These are phyloP conservation scores for Mycocentrospora acerina DNA, from an alignment of 2,329 filamentous ascomycete genomes.

Conservation along the genomic window DNA sequence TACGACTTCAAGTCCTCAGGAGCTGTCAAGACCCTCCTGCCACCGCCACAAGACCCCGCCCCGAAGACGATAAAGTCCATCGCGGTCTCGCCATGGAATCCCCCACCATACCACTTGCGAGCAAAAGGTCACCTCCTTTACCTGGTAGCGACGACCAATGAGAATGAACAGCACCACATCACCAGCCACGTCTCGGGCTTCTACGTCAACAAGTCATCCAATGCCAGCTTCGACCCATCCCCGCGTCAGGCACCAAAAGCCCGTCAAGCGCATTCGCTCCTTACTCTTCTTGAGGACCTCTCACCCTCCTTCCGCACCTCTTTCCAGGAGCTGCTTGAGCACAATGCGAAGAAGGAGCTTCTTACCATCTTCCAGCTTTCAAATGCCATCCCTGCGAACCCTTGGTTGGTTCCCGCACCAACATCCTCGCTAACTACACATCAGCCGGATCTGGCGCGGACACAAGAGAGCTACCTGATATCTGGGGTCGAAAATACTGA, in stretches of 20 bases:
- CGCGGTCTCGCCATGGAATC: conserved; percentile 91
- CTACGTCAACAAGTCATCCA: conserved; percentile 95
- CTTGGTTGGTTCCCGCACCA: conserved; percentile 80
- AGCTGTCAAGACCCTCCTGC: conserved; percentile 70
- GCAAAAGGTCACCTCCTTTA: conserved; percentile 94
- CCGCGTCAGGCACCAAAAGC: conserved; percentile 78
- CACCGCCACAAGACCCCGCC: conserved; percentile 62
- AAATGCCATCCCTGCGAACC: conserved; percentile 87
- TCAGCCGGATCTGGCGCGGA: conserved; percentile 79
- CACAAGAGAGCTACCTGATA: conserved; percentile 90
- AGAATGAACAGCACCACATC: conserved; percentile 92
- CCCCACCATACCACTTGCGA: conserved; percentile 85
- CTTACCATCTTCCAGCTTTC: conserved; percentile 93
- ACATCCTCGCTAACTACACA: conserved; percentile 68
- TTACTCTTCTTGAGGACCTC: conserved; percentile 74
- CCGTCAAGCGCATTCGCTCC: conserved; percentile 78
- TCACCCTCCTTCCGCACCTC: conserved; percentile 79
- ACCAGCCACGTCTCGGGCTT: conserved; percentile 94
- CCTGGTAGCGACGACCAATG: conserved; percentile 82
- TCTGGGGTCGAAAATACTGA: conserved; percentile 91
- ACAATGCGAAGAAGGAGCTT: conserved; percentile 82
- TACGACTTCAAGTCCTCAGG: conserved; percentile 76
- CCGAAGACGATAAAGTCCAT: conserved; percentile 92
- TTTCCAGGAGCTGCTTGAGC: conserved; percentile 79
- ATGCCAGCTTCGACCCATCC: conserved; percentile 89